Evolutionary conservation across 2,329 filamentous ascomycete species (phyloP).

Genomic region (Plenodomus lindquistii): DNA sequence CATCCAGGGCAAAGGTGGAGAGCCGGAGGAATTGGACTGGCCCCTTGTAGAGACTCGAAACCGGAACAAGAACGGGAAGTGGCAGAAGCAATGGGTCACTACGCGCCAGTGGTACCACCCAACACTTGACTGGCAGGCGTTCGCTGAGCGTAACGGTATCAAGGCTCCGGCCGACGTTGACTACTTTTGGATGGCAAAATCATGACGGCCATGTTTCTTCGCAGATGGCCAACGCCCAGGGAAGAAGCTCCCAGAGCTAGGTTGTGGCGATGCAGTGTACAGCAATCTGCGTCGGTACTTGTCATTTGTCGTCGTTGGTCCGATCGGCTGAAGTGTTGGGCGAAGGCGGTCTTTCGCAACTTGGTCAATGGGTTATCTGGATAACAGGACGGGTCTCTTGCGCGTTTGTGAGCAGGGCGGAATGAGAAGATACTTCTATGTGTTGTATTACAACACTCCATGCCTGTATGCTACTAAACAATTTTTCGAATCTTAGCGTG

Average conservation of each 20-base stretch:
- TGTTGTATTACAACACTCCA: neutral
- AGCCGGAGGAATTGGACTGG: slow-evolving; percentile 20
- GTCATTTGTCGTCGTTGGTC: no score
- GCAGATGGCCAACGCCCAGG: neutral
- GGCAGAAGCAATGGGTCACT: slow-evolving; percentile 6
- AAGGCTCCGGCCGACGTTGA: slow-evolving; percentile 10
- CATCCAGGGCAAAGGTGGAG: slow-evolving; percentile 25
- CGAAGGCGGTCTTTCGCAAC: no score
- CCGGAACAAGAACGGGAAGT: neutral
- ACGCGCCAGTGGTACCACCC: slow-evolving; percentile 25
- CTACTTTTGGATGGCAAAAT: slow-evolving; percentile 1
- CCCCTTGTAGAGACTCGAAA: slow-evolving; percentile 13
- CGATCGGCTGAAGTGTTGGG: no score
- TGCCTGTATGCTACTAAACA: no score
- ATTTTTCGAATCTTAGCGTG: no score
- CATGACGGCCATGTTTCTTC: neutral
- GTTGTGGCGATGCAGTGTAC: neutral
- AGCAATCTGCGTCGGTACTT: neutral
- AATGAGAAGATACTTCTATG: no score
- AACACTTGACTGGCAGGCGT: slow-evolving; percentile 26
- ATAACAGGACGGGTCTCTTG: neutral
- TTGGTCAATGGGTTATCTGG: neutral
- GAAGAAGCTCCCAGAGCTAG: neutral
- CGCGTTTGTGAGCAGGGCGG: no score
- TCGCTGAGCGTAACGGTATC: slow-evolving; percentile 24